These are phyloP conservation scores for Boletellus sp. DNA, from an alignment of 768 basidiomycete genomes.

Conservation along the genomic window DNA sequence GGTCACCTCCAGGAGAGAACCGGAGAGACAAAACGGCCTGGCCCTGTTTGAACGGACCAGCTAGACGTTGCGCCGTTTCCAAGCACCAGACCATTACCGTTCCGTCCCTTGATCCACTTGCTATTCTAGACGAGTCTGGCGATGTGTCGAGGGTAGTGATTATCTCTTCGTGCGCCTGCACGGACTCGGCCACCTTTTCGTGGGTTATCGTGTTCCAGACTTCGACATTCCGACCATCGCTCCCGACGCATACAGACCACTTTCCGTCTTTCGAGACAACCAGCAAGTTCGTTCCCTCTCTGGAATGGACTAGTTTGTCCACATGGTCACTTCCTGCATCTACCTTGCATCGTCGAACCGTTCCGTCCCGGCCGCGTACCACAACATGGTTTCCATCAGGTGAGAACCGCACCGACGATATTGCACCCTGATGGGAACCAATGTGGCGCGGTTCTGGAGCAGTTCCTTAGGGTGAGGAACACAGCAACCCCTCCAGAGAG, in stretches of 20 bases:
- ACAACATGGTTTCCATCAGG: conserved; percentile 9
- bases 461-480: not conserved
- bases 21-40: conserved; percentile 9
- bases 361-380: conserved; percentile 4
- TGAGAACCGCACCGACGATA: conserved; percentile 11
- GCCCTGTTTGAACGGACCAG: conserved; percentile 17
- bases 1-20: conserved; percentile 22
- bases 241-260: conserved; percentile 8
- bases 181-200: conserved; percentile 6
- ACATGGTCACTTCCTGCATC: not conserved
- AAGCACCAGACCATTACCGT: conserved; percentile 20
- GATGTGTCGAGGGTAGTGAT: conserved; percentile 24
- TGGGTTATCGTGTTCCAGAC: conserved; percentile 9
- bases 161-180: conserved; percentile 8
- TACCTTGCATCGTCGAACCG: conserved; percentile 6
- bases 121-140: conserved; percentile 12
- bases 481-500: too few relatives aligned
- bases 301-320: not conserved
- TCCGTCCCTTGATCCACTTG: conserved; percentile 22
- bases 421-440: not conserved
- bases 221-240: not conserved
- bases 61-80: conserved; percentile 12
- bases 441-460: conserved; percentile 4
- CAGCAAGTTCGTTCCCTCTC: not conserved
- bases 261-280: conserved; percentile 17